Evolutionary conservation across 257 asterid genomes (phyloP), one percentile per base, ranked within the genome.

Genomic region (Scutellaria minor): DNA sequence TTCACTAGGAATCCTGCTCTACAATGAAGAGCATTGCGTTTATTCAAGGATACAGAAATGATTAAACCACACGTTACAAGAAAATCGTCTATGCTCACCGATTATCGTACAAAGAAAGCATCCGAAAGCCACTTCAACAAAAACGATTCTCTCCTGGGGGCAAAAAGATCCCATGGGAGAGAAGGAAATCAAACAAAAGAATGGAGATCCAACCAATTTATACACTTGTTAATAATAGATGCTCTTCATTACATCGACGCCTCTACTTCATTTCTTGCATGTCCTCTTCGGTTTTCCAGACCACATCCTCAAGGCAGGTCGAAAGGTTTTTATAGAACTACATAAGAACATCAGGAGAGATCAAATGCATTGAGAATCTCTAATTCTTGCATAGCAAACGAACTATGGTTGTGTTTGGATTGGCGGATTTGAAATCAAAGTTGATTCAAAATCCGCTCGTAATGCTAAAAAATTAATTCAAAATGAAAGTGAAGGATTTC

Each of bases 261-360:
- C 22, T 6, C 18, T 13, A 1, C 86, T 83, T 85, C 53, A 75
- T 75, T 52, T 75, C 71, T 76, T 87, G 95, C 96, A 86, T 91
- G 39, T 92, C 96, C 68, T 92, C 97, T 77, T 89, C 97, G 0
- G 96, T 88, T 83, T 86, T 92, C 97, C 97, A 92, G 72, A 92
- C 96, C 11, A 92, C 96, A 50, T 92, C 97, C 77, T 89, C 87
- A 31, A 92, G 87, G 62, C 89, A 47, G 31, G 87, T 88, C 0
- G 96, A 89, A 12, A 92, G 91, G 37, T 76, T 89, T 69, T 92
- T 89, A 76, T 92, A 92, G 76, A 92, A 92, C 97, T 92, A 93
- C 88, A 69, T 55, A 62, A 11, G 12, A 12, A 54, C 59, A 66
- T 41, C 68, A 56, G n/a, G 31, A 56, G 4, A 58, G 18, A 24